These are phyloP conservation scores for Alternaria metachromatica DNA, from an alignment of 2,329 filamentous ascomycete species.

Conservation along the genomic window DNA sequence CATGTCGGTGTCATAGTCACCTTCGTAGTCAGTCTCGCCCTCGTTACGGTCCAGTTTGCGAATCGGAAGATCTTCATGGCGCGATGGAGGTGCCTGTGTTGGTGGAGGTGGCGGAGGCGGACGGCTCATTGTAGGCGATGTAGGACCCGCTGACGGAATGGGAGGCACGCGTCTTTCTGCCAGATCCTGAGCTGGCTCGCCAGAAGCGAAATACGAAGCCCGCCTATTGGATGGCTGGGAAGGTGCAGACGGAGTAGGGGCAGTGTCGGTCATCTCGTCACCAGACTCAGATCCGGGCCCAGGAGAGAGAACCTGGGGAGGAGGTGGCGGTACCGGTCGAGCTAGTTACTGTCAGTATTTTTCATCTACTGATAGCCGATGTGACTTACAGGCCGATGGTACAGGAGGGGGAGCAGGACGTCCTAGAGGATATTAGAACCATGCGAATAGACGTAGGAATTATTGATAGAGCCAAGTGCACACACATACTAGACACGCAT, in stretches of 20 bases:
- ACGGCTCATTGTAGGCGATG: constrained; percentile 43
- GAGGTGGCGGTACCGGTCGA: constrained; percentile 65
- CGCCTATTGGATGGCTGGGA: constrained; percentile 43
- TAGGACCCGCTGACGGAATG: constrained; percentile 59
- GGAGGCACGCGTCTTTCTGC: constrained; percentile 53
- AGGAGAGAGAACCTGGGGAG: constrained; percentile 65
- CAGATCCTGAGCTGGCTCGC: constrained; percentile 39
- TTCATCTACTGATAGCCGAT: background rate
- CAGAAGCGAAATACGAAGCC: constrained; percentile 50
- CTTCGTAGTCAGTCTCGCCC: constrained; percentile 92
- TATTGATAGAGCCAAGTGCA: background rate
- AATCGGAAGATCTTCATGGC: constrained; percentile 42
- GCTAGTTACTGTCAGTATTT: constrained; percentile 54
- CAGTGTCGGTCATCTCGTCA: constrained; percentile 70
- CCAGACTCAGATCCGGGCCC: constrained; percentile 86
- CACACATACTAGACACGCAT: constrained; percentile 48
- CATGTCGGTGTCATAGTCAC: constrained; percentile 97
- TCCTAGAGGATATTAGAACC: constrained; percentile 44
- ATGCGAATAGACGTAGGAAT: background rate
- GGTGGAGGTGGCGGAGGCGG: constrained; percentile 59
- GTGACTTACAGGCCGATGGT: constrained; percentile 43
- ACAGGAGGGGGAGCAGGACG: constrained; percentile 49
- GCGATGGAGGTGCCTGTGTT: constrained; percentile 45
- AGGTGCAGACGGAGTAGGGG: constrained; percentile 37
- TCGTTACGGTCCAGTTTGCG: constrained; percentile 68